Conservation (phyloP, 345 rosid genomes). For the Euphorbia lathyris region DNA sequence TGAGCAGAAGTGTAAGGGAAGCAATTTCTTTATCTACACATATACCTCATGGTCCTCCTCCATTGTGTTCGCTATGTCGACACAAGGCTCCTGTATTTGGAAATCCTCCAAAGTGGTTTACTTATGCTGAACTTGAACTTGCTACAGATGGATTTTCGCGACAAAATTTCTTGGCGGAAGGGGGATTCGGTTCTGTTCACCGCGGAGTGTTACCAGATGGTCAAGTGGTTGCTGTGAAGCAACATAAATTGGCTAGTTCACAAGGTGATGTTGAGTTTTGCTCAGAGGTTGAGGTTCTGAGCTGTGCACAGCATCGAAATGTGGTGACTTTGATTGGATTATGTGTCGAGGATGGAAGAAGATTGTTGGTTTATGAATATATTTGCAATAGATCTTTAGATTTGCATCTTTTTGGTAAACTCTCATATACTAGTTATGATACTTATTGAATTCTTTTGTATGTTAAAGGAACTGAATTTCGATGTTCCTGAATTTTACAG, state of each 20-base stretch:
- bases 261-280: conserved; percentile 72
- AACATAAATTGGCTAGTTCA: conserved; percentile 93
- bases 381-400: conserved; percentile 39
- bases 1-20: conserved; percentile 79
- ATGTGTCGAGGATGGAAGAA: conserved; percentile 27
- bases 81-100: conserved; percentile 93
- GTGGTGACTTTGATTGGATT: conserved; percentile 33
- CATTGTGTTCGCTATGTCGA: conserved; percentile 91
- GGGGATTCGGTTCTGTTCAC: conserved; percentile 33
- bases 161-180: conserved; percentile 60
- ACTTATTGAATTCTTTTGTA: neutral
- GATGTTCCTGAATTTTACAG: conserved; percentile 32
- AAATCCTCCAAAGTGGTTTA: conserved; percentile 91
- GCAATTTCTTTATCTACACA: conserved; percentile 74
- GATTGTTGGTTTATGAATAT: conserved; percentile 32
- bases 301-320: conserved; percentile 31
- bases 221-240: conserved; percentile 59
- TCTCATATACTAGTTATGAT: neutral
- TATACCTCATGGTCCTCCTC: conserved; percentile 86
- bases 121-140: conserved; percentile 84
- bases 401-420: conserved; percentile 26
- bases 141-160: conserved; percentile 94
- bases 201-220: conserved; percentile 24
- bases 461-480: neutral
- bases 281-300: conserved; percentile 32